Evolutionary conservation across 2,329 filamentous ascomycete species (phyloP), one percentile per base, ranked within the genome.

Genomic region (Niveomyces coronatus): DNA sequence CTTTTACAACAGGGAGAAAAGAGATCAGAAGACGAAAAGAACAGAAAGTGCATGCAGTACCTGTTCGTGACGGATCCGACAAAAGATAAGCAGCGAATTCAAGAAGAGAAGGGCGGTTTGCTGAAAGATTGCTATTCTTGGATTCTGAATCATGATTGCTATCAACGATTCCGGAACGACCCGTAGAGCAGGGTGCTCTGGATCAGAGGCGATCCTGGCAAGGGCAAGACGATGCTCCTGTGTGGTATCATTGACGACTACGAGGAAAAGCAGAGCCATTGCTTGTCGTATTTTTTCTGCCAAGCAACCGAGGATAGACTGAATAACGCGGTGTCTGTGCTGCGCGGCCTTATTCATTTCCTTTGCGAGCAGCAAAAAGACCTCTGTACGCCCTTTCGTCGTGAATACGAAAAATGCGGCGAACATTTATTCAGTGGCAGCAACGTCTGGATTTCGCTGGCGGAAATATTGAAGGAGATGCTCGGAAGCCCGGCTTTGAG

Each of bases 171-270:
- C 18, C 17, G 18, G 3, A 23, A 48, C 5, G 35, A 50, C 10
- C 3, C 22, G 0, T 22, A 46, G 0, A 45, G 15, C 27, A 40
- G 31, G 1, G 37, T 63, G 13, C 53, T 67, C 3, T 64, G 59
- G 62, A 50, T 64, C 14, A 57, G 46, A 14, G 59, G 58, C 0
- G 54, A 56, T 30, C 53, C 62, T 0, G 62, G 63, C 3, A 66
- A 62, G 24, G 63, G 63, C 3, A 68, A 67, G 45, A 67, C 62
- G 0, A 66, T 67, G 58, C 44, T 65, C 0, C 35, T 66, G 0
- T 59, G 54, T 10, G 57, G 60, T 3, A 57, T 65, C 23, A 55
- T 65, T 28, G 37, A 62, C 40, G 48, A 63, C 22, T 42, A 62
- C n/a, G 13, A 15, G 19, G n/a, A n/a, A n/a, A n/a, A n/a, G n/a